Evolutionary conservation across 495 filamentous ascomycete genomes (phyloP), one percentile per base, ranked within the genome.

Genomic region (Parathielavia hyrcaniae): DNA sequence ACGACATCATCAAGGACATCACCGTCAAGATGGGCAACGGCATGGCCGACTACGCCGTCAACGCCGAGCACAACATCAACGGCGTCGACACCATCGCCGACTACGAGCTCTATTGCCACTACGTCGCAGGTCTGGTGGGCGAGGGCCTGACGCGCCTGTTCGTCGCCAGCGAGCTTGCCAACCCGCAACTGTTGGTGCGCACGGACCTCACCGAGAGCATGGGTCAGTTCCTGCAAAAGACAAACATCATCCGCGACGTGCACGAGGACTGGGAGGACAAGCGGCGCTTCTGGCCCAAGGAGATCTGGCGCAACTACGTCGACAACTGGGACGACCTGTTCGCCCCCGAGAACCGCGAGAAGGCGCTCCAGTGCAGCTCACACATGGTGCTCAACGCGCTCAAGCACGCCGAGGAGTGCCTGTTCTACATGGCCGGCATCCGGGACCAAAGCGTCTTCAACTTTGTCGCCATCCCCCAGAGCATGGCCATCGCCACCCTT

Each of bases 381-480:
- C 90, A 97, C 64, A 95, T 98, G 92, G 84, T 96, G 20, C 75
- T 97, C 40, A 88, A 92, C 55, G 86, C 91, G 19, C 80, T 98
- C 47, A 79, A 83, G 68, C 90, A 96, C 62, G 90, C 84, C 32
- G 89, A 95, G 60, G 90, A 97, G 64, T 97, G 91, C 72, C 75
- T 98, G 10, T 97, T 91, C 77, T 98, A 98, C 77, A 88, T 98
- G 74, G 95, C 95, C 22, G 95, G 91, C 20, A 80, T 97, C 45
- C 89, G 87, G 57, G 93, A 98, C 71, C 93, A 97, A 75, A 93
- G 88, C 70, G 90, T 96, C n/a, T 98, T 98, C 86, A 97, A 98
- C 78, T 98, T 98, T 70, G 89, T 89, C 44, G 92, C 95, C 44
- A 98, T 98, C 64, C 93, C 93, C n/a, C 93, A 98, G 73, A 77